A percentile compares a stretch with the other conserved stretches of the same genome.
These are phyloP conservation scores for Geopyxis carbonaria DNA, from an alignment of 495 filamentous ascomycete species.

Conservation along the genomic window DNA sequence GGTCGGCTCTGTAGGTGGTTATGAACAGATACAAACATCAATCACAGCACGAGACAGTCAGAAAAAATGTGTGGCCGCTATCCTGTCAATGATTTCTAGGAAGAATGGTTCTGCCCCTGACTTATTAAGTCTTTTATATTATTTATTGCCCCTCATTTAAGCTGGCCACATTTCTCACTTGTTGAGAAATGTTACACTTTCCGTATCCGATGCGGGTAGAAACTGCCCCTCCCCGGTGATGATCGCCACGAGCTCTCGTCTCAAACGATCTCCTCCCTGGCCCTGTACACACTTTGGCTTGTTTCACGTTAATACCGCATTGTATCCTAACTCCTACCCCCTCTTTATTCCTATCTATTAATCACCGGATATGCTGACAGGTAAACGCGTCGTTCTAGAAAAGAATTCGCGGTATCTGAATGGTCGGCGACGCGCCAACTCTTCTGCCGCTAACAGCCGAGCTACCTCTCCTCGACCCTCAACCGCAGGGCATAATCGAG, in stretches of 20 bases:
- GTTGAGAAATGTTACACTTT: constrained; percentile 18
- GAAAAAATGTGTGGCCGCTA: constrained; percentile 59
- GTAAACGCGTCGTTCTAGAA: constrained; percentile 18
- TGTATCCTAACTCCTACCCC: constrained; percentile 7
- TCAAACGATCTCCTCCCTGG: constrained; percentile 1
- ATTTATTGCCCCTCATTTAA: no score
- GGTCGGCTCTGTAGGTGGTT: constrained; percentile 39
- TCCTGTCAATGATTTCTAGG: constrained; percentile 45
- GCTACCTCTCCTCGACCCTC: constrained; percentile 24
- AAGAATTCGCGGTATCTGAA: constrained; percentile 21
- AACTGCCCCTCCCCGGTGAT: not conserved
- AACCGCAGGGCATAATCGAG: constrained; percentile 40
- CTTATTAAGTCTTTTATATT: not conserved
- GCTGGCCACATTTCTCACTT: constrained; percentile 6
- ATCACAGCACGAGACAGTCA: constrained; percentile 51
- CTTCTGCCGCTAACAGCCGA: constrained; percentile 23
- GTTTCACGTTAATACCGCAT: constrained; percentile 11
- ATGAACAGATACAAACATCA: constrained; percentile 59
- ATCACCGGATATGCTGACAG: constrained; percentile 25
- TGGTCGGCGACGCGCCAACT: constrained; percentile 28
- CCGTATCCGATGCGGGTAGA: constrained; percentile 11
- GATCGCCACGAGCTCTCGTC: constrained; percentile 4
- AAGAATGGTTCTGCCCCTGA: constrained; percentile 52
- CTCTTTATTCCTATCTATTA: constrained; percentile 5
- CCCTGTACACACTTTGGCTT: no score